phyloP scores from a whole-genome alignment of 345 rosid species.

The Chamaenerion angustifolium region DNA sequence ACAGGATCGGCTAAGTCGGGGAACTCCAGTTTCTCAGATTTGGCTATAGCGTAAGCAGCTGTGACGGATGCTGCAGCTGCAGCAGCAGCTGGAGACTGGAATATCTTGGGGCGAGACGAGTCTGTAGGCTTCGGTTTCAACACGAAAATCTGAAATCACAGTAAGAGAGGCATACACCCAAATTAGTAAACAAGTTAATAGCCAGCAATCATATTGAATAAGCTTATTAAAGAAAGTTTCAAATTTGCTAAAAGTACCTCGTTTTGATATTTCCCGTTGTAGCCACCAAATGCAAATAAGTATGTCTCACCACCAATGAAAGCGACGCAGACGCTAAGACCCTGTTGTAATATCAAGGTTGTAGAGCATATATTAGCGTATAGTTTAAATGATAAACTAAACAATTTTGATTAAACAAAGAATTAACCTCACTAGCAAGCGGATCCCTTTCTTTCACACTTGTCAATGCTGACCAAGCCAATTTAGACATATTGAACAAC shows the following conservation, averaged over 20 bases:
- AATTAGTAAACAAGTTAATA: not conserved
- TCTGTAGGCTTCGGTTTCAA: slow-evolving; percentile 72
- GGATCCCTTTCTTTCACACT: slow-evolving; percentile 73
- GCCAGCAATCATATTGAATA: not conserved
- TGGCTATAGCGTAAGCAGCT: slow-evolving; percentile 89
- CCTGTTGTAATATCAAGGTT: slow-evolving; percentile 31
- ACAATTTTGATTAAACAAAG: not conserved
- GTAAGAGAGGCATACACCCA: slow-evolving; percentile 5
- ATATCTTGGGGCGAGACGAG: slow-evolving; percentile 55
- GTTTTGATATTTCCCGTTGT: slow-evolving; percentile 84
- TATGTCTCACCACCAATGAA: slow-evolving; percentile 46
- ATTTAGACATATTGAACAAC: slow-evolving; percentile 74
- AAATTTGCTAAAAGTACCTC: slow-evolving; percentile 35
- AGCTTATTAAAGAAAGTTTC: no score
- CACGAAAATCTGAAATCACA: slow-evolving; percentile 42
- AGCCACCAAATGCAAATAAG: slow-evolving; percentile 95
- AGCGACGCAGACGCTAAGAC: slow-evolving; percentile 74
- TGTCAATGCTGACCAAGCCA: slow-evolving; percentile 61
- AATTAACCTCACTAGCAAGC: slow-evolving; percentile 87
- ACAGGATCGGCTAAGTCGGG: slow-evolving; percentile 23
- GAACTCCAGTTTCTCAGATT: slow-evolving; percentile 60
- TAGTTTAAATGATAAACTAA: no score
- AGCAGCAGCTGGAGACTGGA: slow-evolving; percentile 89
- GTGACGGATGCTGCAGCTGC: slow-evolving; percentile 98
- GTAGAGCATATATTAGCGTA: no score